phyloP scores from a whole-genome alignment of 176 grass and related monocot species.

The Zoysia pacifica region DNA sequence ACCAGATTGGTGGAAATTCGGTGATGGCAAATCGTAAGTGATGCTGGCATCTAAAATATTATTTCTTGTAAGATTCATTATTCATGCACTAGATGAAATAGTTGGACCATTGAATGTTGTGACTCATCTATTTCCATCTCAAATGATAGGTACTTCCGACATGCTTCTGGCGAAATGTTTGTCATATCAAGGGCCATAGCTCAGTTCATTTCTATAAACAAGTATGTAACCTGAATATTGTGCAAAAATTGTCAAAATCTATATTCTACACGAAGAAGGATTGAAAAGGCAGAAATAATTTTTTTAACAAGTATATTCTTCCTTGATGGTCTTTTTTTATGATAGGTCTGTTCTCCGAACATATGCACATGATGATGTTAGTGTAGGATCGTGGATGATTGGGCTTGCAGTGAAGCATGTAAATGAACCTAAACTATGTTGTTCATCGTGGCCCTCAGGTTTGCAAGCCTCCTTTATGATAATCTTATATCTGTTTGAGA shows the following conservation, averaged over 20 bases:
- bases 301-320: conserved; percentile 15
- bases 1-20: conserved; percentile 99
- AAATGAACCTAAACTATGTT: conserved; percentile 93
- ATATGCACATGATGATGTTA: conserved; percentile 99
- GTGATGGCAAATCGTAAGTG: conserved; percentile 96
- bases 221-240: conserved; percentile 38
- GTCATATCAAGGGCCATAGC: conserved; percentile 91
- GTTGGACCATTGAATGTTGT: conserved; percentile 18
- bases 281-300: not conserved
- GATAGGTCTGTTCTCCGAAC: conserved; percentile 74
- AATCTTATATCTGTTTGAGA: conserved; percentile 2
- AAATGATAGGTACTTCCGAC: conserved; percentile 83
- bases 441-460: conserved; percentile 98
- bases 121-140: conserved; percentile 41
- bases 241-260: conserved; percentile 1
- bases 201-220: conserved; percentile 99
- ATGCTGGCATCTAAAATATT: conserved; percentile 21
- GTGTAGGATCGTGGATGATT: conserved; percentile 95
- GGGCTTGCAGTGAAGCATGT: conserved; percentile 92
- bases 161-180: conserved; percentile 95
- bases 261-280: conserved; percentile 30
- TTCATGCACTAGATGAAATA: conserved; percentile 25
- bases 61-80: not conserved
- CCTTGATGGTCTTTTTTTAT: conserved; percentile 19
- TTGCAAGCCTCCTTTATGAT: conserved; percentile 17